Base-by-base conservation (phyloP, 1,139 yeast species). In the Geotrichum histeridarum region DNA sequence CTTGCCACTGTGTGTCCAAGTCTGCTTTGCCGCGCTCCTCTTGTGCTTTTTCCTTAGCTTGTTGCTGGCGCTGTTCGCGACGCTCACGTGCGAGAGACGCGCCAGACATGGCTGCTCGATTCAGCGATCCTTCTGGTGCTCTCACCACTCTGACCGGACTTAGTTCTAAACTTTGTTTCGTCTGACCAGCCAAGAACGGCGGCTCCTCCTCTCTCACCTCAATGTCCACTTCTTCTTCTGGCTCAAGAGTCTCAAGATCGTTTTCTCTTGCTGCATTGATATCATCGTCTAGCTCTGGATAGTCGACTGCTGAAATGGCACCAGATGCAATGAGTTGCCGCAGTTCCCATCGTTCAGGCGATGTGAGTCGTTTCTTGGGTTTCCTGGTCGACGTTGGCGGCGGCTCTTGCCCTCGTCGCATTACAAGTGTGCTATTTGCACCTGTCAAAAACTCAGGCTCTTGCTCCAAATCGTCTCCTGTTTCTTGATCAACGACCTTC, bases 311-410 rank as follows among this genome's bases (percentile, higher is more conserved):
- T 1, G 82, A 76, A 0, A 82, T 81, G 0, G 80, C 93, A 1
- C 95, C 95, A 2, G 94, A 82, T 0, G 94, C 86, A 37, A 86
- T 84, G 36, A 88, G 73, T 64, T 91, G 97, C 36, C 87, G 75
- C 51, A 88, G 77, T 64, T 91, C 97, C 96, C 96, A 91, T 55
- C 91, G 72, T 67, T 91, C 98, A 1, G 95, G 95, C 0, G 95
- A 85, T 0, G 94, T 84, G 39, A 85, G 68, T 51, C 88, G 72
- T 61, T 82, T 75, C 55, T 74, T 68, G 1, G 50, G 9, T 18
- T 42, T 37, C 8, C 30, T 17, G 4, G n/a, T 31, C 14, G 18
- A 46, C 17, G 22, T 39, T 38, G 38, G 45, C 27, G 27, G 46
- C 8, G 35, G 54, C 22, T 30, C 54, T 38, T 48, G n/a, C 4